Conservation (phyloP, 2,329 filamentous ascomycete genomes). For the Arthrinium phaeospermum region DNA sequence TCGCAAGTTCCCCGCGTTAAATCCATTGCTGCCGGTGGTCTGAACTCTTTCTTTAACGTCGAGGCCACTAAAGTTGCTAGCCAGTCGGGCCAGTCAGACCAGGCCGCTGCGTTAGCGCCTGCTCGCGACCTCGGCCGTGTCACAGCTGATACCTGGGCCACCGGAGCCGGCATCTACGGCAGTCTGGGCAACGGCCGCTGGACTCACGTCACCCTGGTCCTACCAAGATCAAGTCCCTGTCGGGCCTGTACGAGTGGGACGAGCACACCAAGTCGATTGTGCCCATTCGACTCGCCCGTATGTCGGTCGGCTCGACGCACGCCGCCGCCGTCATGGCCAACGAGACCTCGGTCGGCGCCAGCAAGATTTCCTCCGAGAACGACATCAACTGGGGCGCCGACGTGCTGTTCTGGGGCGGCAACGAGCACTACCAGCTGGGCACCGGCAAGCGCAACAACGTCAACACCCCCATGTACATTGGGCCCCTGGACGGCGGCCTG, state of each 20-base stretch:
- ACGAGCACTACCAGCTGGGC: slow-evolving; percentile 91
- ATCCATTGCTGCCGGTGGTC: slow-evolving; percentile 81
- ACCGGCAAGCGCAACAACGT: slow-evolving; percentile 88
- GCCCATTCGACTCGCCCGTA: slow-evolving; percentile 76
- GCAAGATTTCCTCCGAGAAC: slow-evolving; percentile 58
- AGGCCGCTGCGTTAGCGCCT: slow-evolving; percentile 44
- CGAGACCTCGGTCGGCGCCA: slow-evolving; percentile 68
- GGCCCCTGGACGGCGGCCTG: slow-evolving; percentile 68
- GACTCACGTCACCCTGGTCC: slow-evolving; percentile 84
- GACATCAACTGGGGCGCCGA: slow-evolving; percentile 90
- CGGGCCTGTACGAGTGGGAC: slow-evolving; percentile 85
- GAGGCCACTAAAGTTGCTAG: slow-evolving; percentile 70
- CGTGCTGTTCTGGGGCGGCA: slow-evolving; percentile 92
- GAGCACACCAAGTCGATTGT: slow-evolving; percentile 70
- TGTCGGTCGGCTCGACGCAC: slow-evolving; percentile 82
- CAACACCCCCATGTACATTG: slow-evolving; percentile 77
- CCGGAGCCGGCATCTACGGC: slow-evolving; percentile 85
- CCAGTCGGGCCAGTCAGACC: slow-evolving; percentile 33
- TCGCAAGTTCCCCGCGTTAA: slow-evolving; percentile 71
- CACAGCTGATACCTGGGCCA: slow-evolving; percentile 82
- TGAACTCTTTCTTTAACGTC: slow-evolving; percentile 85
- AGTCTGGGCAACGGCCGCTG: slow-evolving; percentile 84
- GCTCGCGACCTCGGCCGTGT: slow-evolving; percentile 57
- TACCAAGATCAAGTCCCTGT: slow-evolving; percentile 81
- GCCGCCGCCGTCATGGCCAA: slow-evolving; percentile 85